Percentiles rank a stretch among this genome's conserved stretches.
phyloP scores from a whole-genome alignment of 768 basidiomycete genomes.

The Rhizopogon sp. region DNA sequence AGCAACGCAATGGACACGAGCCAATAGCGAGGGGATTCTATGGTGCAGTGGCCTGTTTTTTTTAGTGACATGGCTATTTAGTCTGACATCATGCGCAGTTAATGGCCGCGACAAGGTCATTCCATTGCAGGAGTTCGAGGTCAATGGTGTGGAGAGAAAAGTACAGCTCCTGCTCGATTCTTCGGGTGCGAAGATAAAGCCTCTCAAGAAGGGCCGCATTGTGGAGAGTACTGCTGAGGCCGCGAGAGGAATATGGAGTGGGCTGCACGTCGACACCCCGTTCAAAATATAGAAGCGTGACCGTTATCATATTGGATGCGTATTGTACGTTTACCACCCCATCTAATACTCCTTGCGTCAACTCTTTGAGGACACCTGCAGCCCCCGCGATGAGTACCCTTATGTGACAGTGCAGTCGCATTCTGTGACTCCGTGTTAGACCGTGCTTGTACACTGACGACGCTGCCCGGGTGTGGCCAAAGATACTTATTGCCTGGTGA shows the following conservation, averaged over 20 bases:
- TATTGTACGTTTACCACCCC: slow-evolving; percentile 1
- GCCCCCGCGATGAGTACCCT: background rate
- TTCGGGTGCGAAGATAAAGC: slow-evolving; percentile 81
- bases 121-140: slow-evolving; percentile 69
- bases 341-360: background rate
- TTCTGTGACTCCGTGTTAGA: no score
- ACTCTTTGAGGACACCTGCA: background rate
- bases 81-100: slow-evolving; percentile 40
- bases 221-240: slow-evolving; percentile 80
- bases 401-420: no score
- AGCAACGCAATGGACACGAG: slow-evolving; percentile 66
- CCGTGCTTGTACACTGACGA: no score
- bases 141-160: slow-evolving; percentile 71
- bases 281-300: slow-evolving; percentile 36
- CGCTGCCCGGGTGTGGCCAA: no score
- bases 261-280: slow-evolving; percentile 74
- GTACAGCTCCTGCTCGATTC: slow-evolving; percentile 81
- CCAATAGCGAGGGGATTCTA: slow-evolving; percentile 85
- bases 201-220: slow-evolving; percentile 57
- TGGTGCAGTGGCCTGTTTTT: slow-evolving; percentile 38
- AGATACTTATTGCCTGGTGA: no score
- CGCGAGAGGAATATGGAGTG: slow-evolving; percentile 86
- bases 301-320: slow-evolving; percentile 4
- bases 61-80: background rate
- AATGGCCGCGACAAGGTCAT: slow-evolving; percentile 89